Percentiles rank a stretch among this genome's conserved stretches.
phyloP scores from a whole-genome alignment of 495 filamentous ascomycete species.

The Talaromyces liani region DNA sequence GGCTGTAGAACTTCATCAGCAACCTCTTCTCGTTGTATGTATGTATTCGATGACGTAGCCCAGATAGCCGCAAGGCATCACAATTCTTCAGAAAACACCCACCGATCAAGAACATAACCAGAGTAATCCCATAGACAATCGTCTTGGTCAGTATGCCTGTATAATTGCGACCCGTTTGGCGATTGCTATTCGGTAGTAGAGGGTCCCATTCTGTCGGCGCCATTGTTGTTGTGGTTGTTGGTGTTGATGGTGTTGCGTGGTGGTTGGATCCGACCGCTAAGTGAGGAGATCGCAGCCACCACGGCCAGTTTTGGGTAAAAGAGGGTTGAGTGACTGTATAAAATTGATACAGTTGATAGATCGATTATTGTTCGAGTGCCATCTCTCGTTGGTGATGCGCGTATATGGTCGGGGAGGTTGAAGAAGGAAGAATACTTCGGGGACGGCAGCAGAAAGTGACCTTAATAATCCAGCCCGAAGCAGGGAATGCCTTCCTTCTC shows the following conservation, averaged over 20 bases:
- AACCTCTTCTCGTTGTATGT: too few species aligned
- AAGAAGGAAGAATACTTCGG: background rate
- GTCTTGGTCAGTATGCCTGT: slow-evolving; percentile 42
- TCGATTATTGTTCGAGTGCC: background rate
- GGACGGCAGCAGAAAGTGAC: background rate
- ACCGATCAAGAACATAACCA: slow-evolving; percentile 56
- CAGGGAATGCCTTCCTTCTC: background rate
- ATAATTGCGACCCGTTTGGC: slow-evolving; percentile 30
- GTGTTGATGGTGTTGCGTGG: background rate
- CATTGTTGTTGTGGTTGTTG: background rate
- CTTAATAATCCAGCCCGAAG: background rate
- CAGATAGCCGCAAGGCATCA: slow-evolving; percentile 1
- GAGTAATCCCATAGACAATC: slow-evolving; percentile 50
- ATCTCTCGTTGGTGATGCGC: background rate
- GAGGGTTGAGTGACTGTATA: background rate
- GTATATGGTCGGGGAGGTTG: background rate
- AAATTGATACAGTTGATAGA: background rate
- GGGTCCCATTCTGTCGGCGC: slow-evolving; percentile 7
- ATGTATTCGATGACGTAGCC: background rate
- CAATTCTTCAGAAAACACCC: slow-evolving; percentile 23
- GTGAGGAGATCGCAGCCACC: background rate
- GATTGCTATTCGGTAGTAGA: slow-evolving; percentile 19
- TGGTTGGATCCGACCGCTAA: background rate
- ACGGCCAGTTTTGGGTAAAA: background rate
- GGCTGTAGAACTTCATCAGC: slow-evolving; percentile 40